phyloP scores from a whole-genome alignment of 257 asterid species.

The Forsythia viridissima region DNA sequence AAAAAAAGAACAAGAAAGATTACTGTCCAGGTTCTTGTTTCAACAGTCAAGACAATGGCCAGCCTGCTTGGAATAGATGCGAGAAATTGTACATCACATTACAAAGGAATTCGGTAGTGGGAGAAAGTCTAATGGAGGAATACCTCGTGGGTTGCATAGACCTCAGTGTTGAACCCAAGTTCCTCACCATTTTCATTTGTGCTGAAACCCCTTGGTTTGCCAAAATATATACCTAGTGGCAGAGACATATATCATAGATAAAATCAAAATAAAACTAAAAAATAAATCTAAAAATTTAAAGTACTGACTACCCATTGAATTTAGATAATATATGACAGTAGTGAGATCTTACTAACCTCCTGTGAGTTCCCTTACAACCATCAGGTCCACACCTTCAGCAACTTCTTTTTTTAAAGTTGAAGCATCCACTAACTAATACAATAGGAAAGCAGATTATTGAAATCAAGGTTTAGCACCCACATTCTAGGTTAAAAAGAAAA shows the following conservation, averaged over 20 bases:
- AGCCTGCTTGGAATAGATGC: neutral
- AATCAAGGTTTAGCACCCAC: neutral
- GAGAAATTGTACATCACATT: neutral
- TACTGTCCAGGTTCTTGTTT: neutral
- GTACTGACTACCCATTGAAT: slow-evolving; percentile 11
- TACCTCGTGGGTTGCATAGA: slow-evolving; percentile 87
- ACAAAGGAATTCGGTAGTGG: neutral
- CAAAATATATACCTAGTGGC: slow-evolving; percentile 84
- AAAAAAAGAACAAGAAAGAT: neutral
- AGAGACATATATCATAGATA: slow-evolving; percentile 8
- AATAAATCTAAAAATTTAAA: neutral
- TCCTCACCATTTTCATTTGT: slow-evolving; percentile 82
- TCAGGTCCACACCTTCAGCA: slow-evolving; percentile 96
- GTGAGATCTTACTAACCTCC: slow-evolving; percentile 68
- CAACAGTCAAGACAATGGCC: neutral
- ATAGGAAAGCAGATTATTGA: slow-evolving; percentile 15
- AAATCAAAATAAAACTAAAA: neutral
- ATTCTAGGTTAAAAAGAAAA: no score
- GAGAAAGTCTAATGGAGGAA: slow-evolving; percentile 16
- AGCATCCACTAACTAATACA: slow-evolving; percentile 84
- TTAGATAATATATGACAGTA: neutral
- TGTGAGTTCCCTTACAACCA: slow-evolving; percentile 97
- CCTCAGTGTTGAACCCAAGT: slow-evolving; percentile 92
- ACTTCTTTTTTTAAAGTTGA: slow-evolving; percentile 93
- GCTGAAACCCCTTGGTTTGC: slow-evolving; percentile 90